Evolutionary conservation across 2,329 filamentous ascomycete genomes (phyloP), one percentile per base, ranked within the genome.

Genomic region (Xylaria sp.): DNA sequence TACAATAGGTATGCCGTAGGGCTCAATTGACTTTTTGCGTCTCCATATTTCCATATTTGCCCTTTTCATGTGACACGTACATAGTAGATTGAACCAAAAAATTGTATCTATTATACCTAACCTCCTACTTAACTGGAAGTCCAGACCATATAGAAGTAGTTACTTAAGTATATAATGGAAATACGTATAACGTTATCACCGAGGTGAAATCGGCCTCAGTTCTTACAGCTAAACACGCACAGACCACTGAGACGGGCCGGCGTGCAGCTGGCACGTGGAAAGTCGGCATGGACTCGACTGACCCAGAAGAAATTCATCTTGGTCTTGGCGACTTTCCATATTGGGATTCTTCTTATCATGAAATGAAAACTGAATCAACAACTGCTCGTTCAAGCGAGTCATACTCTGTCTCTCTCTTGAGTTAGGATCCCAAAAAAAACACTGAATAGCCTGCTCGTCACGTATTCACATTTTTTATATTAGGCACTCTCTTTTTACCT

Each of bases 291-390:
- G 39, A 34, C 39, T 48, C 1, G 36, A 19, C 19, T 56, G 32
- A 48, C 60, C 61, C 27, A 48, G 42, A 58, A 57, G 58, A 63
- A 62, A 60, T 53, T 68, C 61, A 48, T 21, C 19, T 32, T 32
- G 27, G 30, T 42, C 65, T 67, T 67, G 61, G 65, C 65, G 8
- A 39, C 21, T 19, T 36, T 24, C 11, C 17, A 36, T 50, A 36
- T 4, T 42, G 39, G 14, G 39, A 14, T 42, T 42, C 3, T 21
- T 47, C 45, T 34, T 19, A 17, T 47, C 21, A 51, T 62, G 39
- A 27, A 36, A 53, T 56, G 47, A 56, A 39, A 21, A 39, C 14
- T 24, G 39, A 32, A 53, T 17, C 58, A 39, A 32, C 42, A 17
- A 58, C 39, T 1, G 11, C 36, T 58, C 47, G 21, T 39, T 27